These are phyloP conservation scores for Pseudocercospora cruenta DNA, from an alignment of 2,329 filamentous ascomycete species.

Conservation along the genomic window DNA sequence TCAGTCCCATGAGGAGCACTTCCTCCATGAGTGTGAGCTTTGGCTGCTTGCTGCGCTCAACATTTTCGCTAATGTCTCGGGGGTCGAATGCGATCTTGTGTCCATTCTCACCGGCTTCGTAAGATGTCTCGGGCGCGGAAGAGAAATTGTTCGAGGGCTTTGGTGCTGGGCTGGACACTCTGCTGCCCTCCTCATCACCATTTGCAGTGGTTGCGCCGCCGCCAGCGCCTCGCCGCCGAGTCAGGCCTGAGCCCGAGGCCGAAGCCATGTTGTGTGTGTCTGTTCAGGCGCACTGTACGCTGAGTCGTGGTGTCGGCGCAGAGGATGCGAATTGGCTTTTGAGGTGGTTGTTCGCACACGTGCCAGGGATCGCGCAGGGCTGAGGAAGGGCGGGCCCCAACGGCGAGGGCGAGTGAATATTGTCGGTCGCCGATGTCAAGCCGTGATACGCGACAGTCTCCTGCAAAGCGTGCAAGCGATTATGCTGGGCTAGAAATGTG, in stretches of 20 bases:
- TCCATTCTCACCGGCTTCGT: conserved; percentile 84
- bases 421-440: not conserved
- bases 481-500: not conserved
- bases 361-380: conserved; percentile 10
- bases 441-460: conserved; percentile 2
- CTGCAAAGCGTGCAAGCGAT: not conserved
- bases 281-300: conserved; percentile 8
- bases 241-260: conserved; percentile 75
- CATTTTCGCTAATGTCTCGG: conserved; percentile 94
- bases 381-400: not conserved
- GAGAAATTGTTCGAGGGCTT: conserved; percentile 62
- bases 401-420: conserved; percentile 7
- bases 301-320: not conserved
- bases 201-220: conserved; percentile 56
- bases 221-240: conserved; percentile 68
- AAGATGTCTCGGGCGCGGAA: conserved; percentile 73
- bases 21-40: conserved; percentile 99
- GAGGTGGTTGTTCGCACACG: conserved; percentile 1
- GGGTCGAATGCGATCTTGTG: conserved; percentile 99
- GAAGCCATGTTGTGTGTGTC: conserved; percentile 57
- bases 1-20: conserved; percentile 88
- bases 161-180: conserved; percentile 68
- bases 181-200: conserved; percentile 64
- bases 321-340: conserved; percentile 11
- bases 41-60: conserved; percentile 94